A percentile compares a stretch with the other conserved stretches of the same genome.
Conservation (phyloP, 345 rosid genomes). For the Salix suchowensis region DNA sequence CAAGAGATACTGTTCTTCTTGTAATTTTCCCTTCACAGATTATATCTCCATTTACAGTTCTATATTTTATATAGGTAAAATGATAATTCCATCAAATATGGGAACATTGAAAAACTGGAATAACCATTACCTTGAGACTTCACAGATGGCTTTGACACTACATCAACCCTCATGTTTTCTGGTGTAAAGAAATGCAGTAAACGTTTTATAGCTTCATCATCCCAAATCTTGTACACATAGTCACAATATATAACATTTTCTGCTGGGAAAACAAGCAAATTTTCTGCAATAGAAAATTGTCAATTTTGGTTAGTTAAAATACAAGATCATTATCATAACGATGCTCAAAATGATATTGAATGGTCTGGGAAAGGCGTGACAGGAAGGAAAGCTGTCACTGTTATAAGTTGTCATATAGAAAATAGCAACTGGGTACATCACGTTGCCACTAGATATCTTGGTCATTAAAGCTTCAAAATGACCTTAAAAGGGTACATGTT, state of each 20-base stretch:
- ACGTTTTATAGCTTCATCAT: constrained; percentile 58
- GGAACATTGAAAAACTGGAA: background rate
- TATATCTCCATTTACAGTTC: background rate
- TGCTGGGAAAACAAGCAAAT: constrained; percentile 71
- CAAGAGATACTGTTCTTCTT: too few relatives aligned
- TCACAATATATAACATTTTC: constrained; percentile 90
- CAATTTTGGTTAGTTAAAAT: constrained; percentile 3
- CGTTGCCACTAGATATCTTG: too few relatives aligned
- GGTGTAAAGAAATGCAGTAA: constrained; percentile 68
- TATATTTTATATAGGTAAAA: background rate
- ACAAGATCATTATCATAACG: background rate
- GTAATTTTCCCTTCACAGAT: too few relatives aligned
- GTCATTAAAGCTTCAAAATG: too few relatives aligned
- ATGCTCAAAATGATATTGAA: background rate
- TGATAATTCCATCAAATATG: background rate
- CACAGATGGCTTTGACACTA: constrained; percentile 61
- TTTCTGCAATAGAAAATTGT: constrained; percentile 52
- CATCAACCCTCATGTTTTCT: constrained; percentile 92
- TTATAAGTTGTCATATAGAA: too few relatives aligned
- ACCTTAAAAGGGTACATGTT: too few relatives aligned
- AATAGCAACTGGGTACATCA: too few relatives aligned
- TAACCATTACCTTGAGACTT: constrained; percentile 53
- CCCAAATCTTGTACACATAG: constrained; percentile 76
- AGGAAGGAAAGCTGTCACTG: too few relatives aligned
- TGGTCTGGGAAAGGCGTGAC: too few relatives aligned